phyloP scores from a whole-genome alignment of 306 rosid genomes.

The Cicer arietinum region DNA sequence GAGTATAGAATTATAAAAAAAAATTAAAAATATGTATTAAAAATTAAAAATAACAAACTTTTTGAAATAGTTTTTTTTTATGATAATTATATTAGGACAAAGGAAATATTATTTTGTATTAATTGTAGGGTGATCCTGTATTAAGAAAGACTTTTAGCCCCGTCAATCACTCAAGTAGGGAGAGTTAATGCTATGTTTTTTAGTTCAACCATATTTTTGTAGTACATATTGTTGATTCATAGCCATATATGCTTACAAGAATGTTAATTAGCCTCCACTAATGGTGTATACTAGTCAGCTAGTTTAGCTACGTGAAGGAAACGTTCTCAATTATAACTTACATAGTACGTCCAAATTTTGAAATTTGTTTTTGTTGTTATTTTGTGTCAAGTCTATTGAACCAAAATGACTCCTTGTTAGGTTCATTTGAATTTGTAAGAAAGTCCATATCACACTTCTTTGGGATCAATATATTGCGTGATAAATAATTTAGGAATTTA shows the following conservation, averaged over 20 bases:
- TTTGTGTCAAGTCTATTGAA: neutral
- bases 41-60: no score
- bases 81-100: no score
- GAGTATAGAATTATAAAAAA: no score
- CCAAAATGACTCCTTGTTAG: neutral
- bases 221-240: neutral
- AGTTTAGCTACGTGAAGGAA: neutral
- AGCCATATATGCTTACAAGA: neutral
- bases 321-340: neutral
- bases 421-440: neutral
- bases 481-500: no score
- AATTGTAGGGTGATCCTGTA: neutral
- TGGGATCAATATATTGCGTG: no score
- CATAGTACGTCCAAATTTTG: neutral
- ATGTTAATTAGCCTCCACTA: neutral
- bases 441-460: no score
- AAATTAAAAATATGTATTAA: no score
- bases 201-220: neutral
- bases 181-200: neutral
- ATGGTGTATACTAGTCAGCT: neutral
- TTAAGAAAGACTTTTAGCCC: constrained; percentile 22
- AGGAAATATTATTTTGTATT: neutral
- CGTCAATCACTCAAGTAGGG: constrained; percentile 31
- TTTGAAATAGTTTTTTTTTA: no score
- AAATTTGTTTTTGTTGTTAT: no score